phyloP scores from a whole-genome alignment of 2,329 filamentous ascomycete species.

The Penicillium janthinellum region DNA sequence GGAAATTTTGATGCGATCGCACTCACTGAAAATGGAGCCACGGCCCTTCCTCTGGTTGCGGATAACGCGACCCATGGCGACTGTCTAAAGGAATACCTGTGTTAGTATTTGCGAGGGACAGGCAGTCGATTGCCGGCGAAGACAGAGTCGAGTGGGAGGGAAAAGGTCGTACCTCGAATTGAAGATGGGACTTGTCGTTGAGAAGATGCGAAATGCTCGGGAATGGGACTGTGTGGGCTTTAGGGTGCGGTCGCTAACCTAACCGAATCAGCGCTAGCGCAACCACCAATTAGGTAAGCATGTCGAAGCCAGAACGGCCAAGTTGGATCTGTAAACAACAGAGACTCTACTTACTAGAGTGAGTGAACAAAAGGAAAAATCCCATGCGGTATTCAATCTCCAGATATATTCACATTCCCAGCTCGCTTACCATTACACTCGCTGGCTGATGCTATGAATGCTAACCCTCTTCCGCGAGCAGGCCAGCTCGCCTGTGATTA shows the following conservation, averaged over 20 bases:
- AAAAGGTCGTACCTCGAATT: constrained; percentile 46
- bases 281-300: constrained; percentile 3
- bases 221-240: constrained; percentile 47
- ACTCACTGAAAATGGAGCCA: constrained; percentile 75
- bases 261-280: constrained; percentile 42
- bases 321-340: not conserved
- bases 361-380: not conserved
- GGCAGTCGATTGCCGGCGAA: constrained; percentile 27
- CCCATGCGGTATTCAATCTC: no score
- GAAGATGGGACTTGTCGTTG: constrained; percentile 47
- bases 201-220: constrained; percentile 45
- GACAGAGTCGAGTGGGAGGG: constrained; percentile 30
- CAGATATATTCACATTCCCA: not conserved
- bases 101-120: constrained; percentile 39
- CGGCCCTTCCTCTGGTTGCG: constrained; percentile 77
- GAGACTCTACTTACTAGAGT: not conserved
- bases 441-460: not conserved
- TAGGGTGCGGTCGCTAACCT: constrained; percentile 51
- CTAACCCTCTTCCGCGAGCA: not conserved
- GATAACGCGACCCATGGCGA: constrained; percentile 68
- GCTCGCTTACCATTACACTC: not conserved
- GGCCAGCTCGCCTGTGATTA: not conserved
- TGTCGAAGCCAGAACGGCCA: not conserved
- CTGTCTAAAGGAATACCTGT: constrained; percentile 41
- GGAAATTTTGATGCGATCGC: constrained; percentile 41